Conservation (phyloP, 345 rosid genomes). For the Clausena lansium region DNA sequence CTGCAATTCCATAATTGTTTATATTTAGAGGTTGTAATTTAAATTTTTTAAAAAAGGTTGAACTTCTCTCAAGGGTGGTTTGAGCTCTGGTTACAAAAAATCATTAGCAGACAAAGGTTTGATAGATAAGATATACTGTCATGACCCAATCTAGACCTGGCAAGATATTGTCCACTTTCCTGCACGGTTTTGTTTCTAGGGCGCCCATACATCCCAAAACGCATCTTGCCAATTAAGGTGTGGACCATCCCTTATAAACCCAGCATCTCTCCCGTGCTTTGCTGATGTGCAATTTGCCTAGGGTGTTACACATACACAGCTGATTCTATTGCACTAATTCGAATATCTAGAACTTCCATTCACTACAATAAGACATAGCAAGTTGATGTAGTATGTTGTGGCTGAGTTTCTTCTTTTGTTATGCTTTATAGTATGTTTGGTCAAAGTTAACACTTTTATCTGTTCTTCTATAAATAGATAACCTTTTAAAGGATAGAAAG, state of each 20-base stretch:
- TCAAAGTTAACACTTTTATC: not conserved
- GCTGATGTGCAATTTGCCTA: too few relatives aligned
- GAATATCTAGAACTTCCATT: conserved; percentile 70
- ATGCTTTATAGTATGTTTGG: not conserved
- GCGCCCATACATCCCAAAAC: too few relatives aligned
- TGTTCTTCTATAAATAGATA: not conserved
- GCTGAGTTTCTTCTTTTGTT: conserved; percentile 15
- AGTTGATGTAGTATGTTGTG: conserved; percentile 71
- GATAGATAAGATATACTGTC: conserved; percentile 65
- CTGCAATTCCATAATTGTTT: conserved; percentile 15
- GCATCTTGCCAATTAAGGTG: too few relatives aligned
- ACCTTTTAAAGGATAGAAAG: not conserved
- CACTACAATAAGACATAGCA: conserved; percentile 77
- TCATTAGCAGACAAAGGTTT: conserved; percentile 57
- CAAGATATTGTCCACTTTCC: too few relatives aligned
- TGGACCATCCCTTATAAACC: too few relatives aligned
- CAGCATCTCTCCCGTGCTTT: too few relatives aligned
- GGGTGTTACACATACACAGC: conserved; percentile 62
- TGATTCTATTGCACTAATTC: conserved; percentile 77
- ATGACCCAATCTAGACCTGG: too few relatives aligned
- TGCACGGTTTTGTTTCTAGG: too few relatives aligned
- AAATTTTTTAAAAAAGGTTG: conserved; percentile 22
- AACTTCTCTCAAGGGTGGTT: conserved; percentile 67
- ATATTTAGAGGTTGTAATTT: conserved; percentile 4
- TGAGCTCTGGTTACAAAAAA: conserved; percentile 87